A percentile compares a stretch with the other conserved stretches of the same genome.
Conservation (phyloP, 1,284 basidiomycete species). For the Cryptococcus maquisensis region DNA sequence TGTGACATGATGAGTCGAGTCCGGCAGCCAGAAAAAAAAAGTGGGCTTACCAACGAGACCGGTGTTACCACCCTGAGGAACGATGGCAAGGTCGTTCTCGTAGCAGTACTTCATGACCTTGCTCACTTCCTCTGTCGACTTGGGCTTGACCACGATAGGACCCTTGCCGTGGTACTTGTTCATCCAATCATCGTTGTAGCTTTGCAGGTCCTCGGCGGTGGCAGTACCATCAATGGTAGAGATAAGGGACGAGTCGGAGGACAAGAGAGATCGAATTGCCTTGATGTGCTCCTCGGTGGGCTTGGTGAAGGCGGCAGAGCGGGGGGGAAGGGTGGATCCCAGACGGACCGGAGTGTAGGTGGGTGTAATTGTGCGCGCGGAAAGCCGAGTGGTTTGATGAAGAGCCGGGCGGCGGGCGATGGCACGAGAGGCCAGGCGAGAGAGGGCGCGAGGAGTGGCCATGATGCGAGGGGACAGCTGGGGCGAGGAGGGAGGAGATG, state of each 20-base stretch:
- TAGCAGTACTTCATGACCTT: constrained; percentile 82
- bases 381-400: not conserved
- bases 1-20: not conserved
- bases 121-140: constrained; percentile 80
- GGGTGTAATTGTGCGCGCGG: not conserved
- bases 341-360: constrained; percentile 14
- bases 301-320: constrained; percentile 46
- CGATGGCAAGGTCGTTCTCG: constrained; percentile 72
- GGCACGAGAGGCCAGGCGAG: constrained; percentile 14
- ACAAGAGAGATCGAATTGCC: constrained; percentile 51
- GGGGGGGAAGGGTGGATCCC: constrained; percentile 43
- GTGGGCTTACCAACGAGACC: constrained; percentile 67
- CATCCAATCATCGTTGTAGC: constrained; percentile 96
- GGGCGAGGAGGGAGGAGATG: not conserved
- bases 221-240: constrained; percentile 51
- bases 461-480: constrained; percentile 4
- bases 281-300: constrained; percentile 51
- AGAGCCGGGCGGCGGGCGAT: constrained; percentile 1
- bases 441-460: constrained; percentile 16
- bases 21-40: not conserved
- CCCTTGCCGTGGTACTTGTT: constrained; percentile 85
- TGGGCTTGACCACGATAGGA: constrained; percentile 82
- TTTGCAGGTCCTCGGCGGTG: constrained; percentile 62
- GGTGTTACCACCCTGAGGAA: constrained; percentile 98
- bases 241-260: constrained; percentile 50